Percentiles rank a stretch among this genome's conserved stretches.
These are phyloP conservation scores for Microdochium paspali DNA, from an alignment of 2,329 filamentous ascomycete species.

Conservation along the genomic window DNA sequence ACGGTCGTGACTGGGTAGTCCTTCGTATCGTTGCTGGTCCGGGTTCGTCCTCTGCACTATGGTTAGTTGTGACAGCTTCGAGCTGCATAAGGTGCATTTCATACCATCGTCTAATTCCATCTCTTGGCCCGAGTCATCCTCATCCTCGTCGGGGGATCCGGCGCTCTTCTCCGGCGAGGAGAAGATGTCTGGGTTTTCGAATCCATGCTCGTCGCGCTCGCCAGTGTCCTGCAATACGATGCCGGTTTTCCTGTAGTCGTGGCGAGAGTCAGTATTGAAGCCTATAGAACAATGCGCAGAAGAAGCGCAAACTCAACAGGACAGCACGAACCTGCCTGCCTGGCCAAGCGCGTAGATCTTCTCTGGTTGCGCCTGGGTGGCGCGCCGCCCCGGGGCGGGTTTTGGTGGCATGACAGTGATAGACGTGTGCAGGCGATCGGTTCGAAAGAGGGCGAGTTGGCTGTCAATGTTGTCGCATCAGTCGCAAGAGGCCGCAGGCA, in stretches of 20 bases:
- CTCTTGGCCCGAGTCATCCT: constrained; percentile 30
- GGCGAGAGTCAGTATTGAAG: not conserved
- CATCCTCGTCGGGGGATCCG: constrained; percentile 17
- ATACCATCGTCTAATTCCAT: constrained; percentile 45
- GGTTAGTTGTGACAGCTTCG: constrained; percentile 11
- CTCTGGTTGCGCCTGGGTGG: constrained; percentile 29
- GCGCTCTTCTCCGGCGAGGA: constrained; percentile 66
- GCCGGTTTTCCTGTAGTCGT: constrained; percentile 68
- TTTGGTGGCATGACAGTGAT: constrained; percentile 26
- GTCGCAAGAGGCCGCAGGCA: not conserved
- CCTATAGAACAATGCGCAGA: constrained; percentile 3
- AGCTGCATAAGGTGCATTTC: constrained; percentile 4
- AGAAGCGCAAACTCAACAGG: constrained; percentile 2
- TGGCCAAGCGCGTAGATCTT: constrained; percentile 40
- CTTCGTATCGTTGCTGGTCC: constrained; percentile 43
- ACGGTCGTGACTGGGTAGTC: constrained; percentile 34
- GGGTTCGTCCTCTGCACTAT: constrained; percentile 35
- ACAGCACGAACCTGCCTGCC: constrained; percentile 33
- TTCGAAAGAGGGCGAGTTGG: not conserved
- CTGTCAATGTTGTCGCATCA: not conserved
- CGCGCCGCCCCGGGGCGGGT: constrained; percentile 22
- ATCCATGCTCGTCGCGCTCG: constrained; percentile 79
- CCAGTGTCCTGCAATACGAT: constrained; percentile 70
- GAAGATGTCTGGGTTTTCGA: constrained; percentile 78
- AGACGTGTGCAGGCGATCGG: constrained; percentile 1